phyloP scores from a whole-genome alignment of 495 filamentous ascomycete genomes.

The Hypoxylon cercidicola region DNA sequence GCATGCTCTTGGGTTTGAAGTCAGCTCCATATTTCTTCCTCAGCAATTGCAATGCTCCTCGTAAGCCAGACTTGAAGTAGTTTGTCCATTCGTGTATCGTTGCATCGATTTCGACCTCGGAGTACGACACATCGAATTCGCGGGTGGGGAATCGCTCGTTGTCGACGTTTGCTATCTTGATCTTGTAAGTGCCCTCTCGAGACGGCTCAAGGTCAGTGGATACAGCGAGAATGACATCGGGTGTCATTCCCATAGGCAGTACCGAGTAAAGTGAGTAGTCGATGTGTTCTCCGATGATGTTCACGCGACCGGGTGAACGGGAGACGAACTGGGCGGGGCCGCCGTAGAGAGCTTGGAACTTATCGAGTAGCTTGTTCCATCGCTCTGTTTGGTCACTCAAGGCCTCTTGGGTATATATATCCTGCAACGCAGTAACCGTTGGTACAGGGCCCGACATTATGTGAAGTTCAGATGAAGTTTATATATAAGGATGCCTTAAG shows the following conservation, averaged over 20 bases:
- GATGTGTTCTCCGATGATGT: slow-evolving; percentile 99
- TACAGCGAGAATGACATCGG: slow-evolving; percentile 90
- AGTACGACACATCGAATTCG: slow-evolving; percentile 77
- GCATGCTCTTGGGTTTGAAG: slow-evolving; percentile 79
- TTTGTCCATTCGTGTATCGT: slow-evolving; percentile 94
- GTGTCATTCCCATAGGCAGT: slow-evolving; percentile 91
- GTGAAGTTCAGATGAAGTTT: slow-evolving; percentile 16
- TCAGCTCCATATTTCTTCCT: slow-evolving; percentile 69
- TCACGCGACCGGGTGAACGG: slow-evolving; percentile 91
- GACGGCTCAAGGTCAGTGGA: slow-evolving; percentile 62
- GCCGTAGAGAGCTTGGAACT: slow-evolving; percentile 79
- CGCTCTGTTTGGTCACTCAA: slow-evolving; percentile 66
- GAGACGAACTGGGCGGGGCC: slow-evolving; percentile 81
- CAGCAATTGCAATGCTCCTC: slow-evolving; percentile 82
- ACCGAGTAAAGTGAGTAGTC: slow-evolving; percentile 98
- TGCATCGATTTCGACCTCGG: slow-evolving; percentile 82
- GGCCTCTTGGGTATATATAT: slow-evolving; percentile 75
- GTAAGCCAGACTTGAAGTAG: slow-evolving; percentile 94
- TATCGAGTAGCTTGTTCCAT: slow-evolving; percentile 76
- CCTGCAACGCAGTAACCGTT: slow-evolving; percentile 65
- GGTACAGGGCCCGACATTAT: slow-evolving; percentile 69
- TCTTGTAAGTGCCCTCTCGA: slow-evolving; percentile 50
- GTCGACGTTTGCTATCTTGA: slow-evolving; percentile 79
- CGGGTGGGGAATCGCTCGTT: slow-evolving; percentile 77
- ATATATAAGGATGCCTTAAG: not conserved